These are phyloP conservation scores for Botrytis deweyae DNA, from an alignment of 2,329 filamentous ascomycete species.

Conservation along the genomic window DNA sequence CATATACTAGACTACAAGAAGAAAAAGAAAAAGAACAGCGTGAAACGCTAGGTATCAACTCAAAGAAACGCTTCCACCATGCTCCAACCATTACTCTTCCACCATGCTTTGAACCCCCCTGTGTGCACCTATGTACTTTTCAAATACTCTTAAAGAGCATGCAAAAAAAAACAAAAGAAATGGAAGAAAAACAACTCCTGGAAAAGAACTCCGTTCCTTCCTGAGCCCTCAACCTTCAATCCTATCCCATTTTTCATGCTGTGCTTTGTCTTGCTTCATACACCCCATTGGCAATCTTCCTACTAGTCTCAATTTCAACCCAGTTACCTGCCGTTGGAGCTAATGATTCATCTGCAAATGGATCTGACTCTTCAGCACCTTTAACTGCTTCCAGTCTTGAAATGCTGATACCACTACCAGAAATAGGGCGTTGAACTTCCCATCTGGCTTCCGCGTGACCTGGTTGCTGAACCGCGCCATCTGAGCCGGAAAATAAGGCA, in stretches of 20 bases:
- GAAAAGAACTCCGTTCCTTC: neutral
- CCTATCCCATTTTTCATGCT: neutral
- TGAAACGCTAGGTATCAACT: constrained; percentile 16
- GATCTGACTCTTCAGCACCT: constrained; percentile 54
- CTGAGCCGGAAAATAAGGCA: constrained; percentile 73
- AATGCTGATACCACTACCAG: constrained; percentile 66
- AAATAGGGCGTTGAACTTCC: constrained; percentile 55
- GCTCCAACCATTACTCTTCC: constrained; percentile 14
- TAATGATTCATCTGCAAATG: constrained; percentile 65
- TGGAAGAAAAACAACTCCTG: neutral
- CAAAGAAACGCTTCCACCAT: neutral
- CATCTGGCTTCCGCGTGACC: constrained; percentile 82
- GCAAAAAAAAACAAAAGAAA: neutral
- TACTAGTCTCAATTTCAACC: constrained; percentile 63
- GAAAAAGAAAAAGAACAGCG: constrained; percentile 3
- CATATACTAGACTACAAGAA: neutral
- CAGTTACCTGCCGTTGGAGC: constrained; percentile 49
- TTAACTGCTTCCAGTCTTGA: constrained; percentile 54
- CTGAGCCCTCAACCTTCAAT: neutral
- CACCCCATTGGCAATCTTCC: constrained; percentile 72
- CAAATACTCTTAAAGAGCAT: neutral
- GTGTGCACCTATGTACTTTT: constrained; percentile 2
- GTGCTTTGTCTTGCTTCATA: constrained; percentile 52
- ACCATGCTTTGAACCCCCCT: neutral
- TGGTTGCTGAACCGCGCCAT: constrained; percentile 66